Conservation (phyloP, 2,329 filamentous ascomycete species). For the Colletotrichum endophyticum region DNA sequence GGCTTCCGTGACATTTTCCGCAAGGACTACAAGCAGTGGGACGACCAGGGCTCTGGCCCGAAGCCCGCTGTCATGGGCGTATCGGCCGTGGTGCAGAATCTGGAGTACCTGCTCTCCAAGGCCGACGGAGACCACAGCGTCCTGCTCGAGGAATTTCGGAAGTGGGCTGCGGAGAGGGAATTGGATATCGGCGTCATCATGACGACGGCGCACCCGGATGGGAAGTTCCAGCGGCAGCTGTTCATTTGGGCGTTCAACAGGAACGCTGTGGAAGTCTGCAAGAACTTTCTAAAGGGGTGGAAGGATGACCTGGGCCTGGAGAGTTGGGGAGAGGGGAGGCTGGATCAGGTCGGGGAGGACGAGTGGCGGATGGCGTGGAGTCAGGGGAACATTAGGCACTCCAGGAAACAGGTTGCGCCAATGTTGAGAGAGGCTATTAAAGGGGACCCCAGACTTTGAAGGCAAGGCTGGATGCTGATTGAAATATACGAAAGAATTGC, state of each 20-base stretch:
- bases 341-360: conserved; percentile 44
- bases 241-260: conserved; percentile 68
- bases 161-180: conserved; percentile 59
- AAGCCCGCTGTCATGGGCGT: conserved; percentile 61
- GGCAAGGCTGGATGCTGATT: background rate
- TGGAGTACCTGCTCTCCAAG: conserved; percentile 63
- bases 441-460: background rate
- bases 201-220: conserved; percentile 65
- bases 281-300: conserved; percentile 56
- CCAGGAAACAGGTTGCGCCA: conserved; percentile 73
- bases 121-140: conserved; percentile 45
- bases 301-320: conserved; percentile 59
- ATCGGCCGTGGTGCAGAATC: conserved; percentile 62
- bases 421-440: conserved; percentile 64
- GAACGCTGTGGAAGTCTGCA: conserved; percentile 52
- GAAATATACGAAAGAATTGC: background rate
- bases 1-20: conserved; percentile 70
- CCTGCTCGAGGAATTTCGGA: conserved; percentile 53
- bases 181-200: conserved; percentile 72
- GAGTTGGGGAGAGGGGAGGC: conserved; percentile 53
- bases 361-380: conserved; percentile 68
- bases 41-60: conserved; percentile 46
- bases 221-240: conserved; percentile 68
- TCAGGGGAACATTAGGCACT: conserved; percentile 66
- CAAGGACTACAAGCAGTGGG: conserved; percentile 88